phyloP scores from a whole-genome alignment of 116 monocot species.

The Posidonia oceanica region DNA sequence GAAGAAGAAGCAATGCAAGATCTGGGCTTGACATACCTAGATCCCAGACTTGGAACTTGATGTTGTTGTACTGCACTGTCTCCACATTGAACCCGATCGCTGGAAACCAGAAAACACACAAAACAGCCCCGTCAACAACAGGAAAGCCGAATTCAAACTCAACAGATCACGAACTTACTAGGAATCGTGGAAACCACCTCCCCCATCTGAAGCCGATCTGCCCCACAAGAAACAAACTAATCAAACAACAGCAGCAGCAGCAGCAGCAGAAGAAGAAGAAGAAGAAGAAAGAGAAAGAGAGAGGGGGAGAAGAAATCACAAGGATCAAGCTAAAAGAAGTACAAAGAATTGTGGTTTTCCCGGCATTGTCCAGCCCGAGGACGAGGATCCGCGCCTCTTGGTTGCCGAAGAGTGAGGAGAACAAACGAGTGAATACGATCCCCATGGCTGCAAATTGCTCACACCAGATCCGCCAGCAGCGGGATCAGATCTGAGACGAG shows the following conservation, averaged over 20 bases:
- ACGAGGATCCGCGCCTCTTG: slow-evolving; percentile 97
- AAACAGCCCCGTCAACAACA: neutral
- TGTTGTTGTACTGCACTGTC: slow-evolving; percentile 90
- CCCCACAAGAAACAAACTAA: slow-evolving; percentile 4
- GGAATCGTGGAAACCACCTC: slow-evolving; percentile 97
- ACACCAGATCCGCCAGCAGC: slow-evolving; percentile 9
- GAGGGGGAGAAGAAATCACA: neutral
- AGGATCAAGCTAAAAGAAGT: neutral
- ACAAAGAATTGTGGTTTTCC: slow-evolving; percentile 97
- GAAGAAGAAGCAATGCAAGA: neutral
- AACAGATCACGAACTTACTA: slow-evolving; percentile 28
- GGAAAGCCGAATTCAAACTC: neutral
- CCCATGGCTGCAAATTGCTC: slow-evolving; percentile 34
- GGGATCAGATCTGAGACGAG: slow-evolving; percentile 3
- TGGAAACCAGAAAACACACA: slow-evolving; percentile 17
- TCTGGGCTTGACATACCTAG: slow-evolving; percentile 39
- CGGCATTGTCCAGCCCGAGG: slow-evolving; percentile 99
- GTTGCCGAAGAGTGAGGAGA: slow-evolving; percentile 87
- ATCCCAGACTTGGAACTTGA: slow-evolving; percentile 98
- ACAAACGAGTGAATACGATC: slow-evolving; percentile 84
- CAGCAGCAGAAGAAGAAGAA: neutral
- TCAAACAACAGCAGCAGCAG: slow-evolving; percentile 4
- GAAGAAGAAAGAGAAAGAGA: neutral
- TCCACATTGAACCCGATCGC: slow-evolving; percentile 98
- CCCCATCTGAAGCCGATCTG: slow-evolving; percentile 98